These are phyloP conservation scores for Metarhizium album DNA, from an alignment of 2,329 filamentous ascomycete genomes.

Conservation along the genomic window DNA sequence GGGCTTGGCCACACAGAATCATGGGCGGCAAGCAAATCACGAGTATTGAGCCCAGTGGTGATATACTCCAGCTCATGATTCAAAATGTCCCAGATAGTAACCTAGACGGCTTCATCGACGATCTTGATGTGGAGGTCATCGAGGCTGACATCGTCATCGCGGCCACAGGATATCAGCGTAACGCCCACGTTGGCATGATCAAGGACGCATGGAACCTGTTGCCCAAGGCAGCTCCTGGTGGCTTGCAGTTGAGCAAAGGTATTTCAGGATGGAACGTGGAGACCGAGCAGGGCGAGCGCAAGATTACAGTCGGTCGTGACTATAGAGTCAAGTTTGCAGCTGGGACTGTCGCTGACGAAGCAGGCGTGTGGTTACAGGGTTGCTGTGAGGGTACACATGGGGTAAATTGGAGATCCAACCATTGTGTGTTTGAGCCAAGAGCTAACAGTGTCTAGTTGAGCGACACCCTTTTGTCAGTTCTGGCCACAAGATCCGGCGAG, in stretches of 20 bases:
- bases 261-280: constrained; percentile 31
- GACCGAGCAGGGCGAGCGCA: constrained; percentile 25
- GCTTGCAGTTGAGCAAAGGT: constrained; percentile 21
- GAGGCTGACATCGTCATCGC: constrained; percentile 76
- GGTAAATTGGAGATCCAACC: constrained; percentile 41
- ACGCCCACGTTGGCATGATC: constrained; percentile 70
- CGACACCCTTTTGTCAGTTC: constrained; percentile 70
- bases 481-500: constrained; percentile 66
- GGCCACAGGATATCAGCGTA: constrained; percentile 76
- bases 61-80: constrained; percentile 49
- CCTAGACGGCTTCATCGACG: constrained; percentile 28
- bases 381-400: constrained; percentile 91
- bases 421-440: constrained; percentile 2
- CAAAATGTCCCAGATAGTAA: constrained; percentile 32
- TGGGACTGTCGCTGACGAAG: constrained; percentile 56
- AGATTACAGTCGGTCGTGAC: constrained; percentile 62
- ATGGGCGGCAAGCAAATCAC: constrained; percentile 56
- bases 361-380: constrained; percentile 85
- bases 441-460: constrained; percentile 45
- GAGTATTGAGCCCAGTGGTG: constrained; percentile 42
- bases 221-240: constrained; percentile 33
- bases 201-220: constrained; percentile 54
- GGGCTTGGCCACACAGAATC: constrained; percentile 73
- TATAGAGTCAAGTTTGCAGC: constrained; percentile 66
- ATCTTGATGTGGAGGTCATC: constrained; percentile 43